phyloP scores from a whole-genome alignment of 2,329 filamentous ascomycete species.

The Fonsecaea monophora region DNA sequence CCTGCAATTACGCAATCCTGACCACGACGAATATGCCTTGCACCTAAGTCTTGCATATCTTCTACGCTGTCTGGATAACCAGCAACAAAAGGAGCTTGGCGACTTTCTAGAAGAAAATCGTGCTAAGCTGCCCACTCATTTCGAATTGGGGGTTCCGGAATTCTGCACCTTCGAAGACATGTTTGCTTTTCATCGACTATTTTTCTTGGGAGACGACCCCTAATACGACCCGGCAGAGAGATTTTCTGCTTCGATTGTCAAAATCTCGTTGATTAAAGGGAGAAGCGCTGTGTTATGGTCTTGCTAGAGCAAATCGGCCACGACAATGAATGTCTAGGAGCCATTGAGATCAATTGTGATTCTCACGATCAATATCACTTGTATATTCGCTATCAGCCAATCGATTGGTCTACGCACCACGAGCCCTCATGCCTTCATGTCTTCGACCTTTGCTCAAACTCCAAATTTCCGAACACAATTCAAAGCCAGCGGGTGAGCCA shows the following conservation, averaged over 20 bases:
- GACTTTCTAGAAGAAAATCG: neutral
- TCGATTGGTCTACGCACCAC: no score
- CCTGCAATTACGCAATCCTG: neutral
- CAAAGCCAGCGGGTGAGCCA: conserved; percentile 40
- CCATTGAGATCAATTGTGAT: neutral
- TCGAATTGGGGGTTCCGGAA: neutral
- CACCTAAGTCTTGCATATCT: conserved; percentile 1
- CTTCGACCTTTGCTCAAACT: neutral
- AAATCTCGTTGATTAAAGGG: no score
- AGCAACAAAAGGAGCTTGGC: neutral
- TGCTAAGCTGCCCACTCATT: neutral
- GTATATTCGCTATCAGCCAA: no score
- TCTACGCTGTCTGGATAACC: neutral
- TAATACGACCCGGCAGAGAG: neutral
- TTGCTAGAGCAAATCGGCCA: no score
- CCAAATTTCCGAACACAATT: conserved; percentile 5
- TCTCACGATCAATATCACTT: no score
- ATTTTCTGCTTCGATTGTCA: neutral
- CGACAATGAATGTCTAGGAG: no score
- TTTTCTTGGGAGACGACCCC: neutral
- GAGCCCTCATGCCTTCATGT: no score
- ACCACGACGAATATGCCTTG: neutral
- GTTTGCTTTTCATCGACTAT: neutral
- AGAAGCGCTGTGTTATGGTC: no score
- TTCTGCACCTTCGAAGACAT: conserved; percentile 1